Percentiles rank a stretch among this genome's conserved stretches.
These are phyloP conservation scores for Ceratobasidium sp. DNA, from an alignment of 1,284 basidiomycete species.

Conservation along the genomic window DNA sequence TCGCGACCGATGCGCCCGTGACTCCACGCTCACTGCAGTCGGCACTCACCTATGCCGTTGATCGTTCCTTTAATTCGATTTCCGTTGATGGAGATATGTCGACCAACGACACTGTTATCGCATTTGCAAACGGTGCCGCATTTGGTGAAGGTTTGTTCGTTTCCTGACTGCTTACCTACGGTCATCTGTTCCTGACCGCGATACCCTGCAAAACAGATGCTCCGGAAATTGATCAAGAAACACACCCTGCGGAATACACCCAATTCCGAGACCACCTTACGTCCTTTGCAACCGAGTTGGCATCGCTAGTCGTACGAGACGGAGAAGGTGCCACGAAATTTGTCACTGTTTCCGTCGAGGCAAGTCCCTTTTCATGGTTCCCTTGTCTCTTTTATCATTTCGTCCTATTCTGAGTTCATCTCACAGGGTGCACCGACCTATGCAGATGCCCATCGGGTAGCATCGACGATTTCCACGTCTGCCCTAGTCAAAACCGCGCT, in stretches of 20 bases:
- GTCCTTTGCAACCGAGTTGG: conserved; percentile 85
- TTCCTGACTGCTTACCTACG: background rate
- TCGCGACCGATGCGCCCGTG: conserved; percentile 91
- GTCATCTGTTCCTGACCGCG: background rate
- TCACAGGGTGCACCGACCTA: conserved; percentile 84
- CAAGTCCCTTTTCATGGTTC: conserved; percentile 53
- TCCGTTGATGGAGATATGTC: conserved; percentile 98
- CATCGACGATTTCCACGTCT: conserved; percentile 91
- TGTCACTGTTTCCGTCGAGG: conserved; percentile 89
- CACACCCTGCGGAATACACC: conserved; percentile 67
- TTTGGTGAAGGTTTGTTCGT: conserved; percentile 48
- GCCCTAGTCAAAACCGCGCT: conserved; percentile 95
- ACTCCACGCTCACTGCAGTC: conserved; percentile 80
- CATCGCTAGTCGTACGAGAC: conserved; percentile 92
- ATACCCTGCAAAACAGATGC: background rate
- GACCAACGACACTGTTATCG: conserved; percentile 95
- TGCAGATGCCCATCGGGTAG: conserved; percentile 87
- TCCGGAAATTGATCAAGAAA: conserved; percentile 71
- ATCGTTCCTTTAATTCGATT: conserved; percentile 96
- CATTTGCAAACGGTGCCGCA: conserved; percentile 91
- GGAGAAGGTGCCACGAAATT: conserved; percentile 99
- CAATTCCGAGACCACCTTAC: conserved; percentile 85
- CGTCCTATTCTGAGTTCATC: background rate
- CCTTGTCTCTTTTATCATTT: background rate
- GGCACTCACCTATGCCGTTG: conserved; percentile 91